Percentiles rank a stretch among this genome's conserved stretches.
phyloP scores from a whole-genome alignment of 2,329 filamentous ascomycete genomes.

The Exophiala phaeomuriformis region DNA sequence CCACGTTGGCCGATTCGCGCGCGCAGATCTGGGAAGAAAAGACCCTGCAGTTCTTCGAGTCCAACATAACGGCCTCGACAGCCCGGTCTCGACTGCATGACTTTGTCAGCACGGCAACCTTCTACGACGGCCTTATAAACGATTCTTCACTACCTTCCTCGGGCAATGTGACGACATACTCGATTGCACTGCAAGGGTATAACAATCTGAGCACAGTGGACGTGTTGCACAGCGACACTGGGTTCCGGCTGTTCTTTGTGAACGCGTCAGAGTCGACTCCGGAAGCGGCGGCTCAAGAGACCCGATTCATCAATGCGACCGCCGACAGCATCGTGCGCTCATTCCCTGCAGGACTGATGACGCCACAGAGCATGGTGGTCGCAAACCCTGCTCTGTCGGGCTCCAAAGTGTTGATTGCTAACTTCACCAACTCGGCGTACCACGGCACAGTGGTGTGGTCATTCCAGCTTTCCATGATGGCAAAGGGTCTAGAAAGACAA shows the following conservation, averaged over 20 bases:
- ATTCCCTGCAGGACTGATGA: conserved; percentile 54
- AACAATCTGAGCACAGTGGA: conserved; percentile 45
- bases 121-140: conserved; percentile 41
- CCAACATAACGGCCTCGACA: conserved; percentile 38
- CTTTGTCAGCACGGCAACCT: conserved; percentile 42
- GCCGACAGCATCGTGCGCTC: conserved; percentile 51
- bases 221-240: conserved; percentile 59
- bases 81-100: conserved; percentile 43
- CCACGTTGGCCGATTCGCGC: conserved; percentile 40
- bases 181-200: conserved; percentile 50
- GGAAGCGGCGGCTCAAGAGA: conserved; percentile 49
- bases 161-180: conserved; percentile 47
- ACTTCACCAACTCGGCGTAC: conserved; percentile 53
- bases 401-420: conserved; percentile 41
- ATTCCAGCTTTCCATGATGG: conserved; percentile 61
- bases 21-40: conserved; percentile 57
- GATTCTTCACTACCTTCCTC: conserved; percentile 34
- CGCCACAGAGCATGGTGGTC: conserved; percentile 50
- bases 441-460: conserved; percentile 60
- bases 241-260: conserved; percentile 56
- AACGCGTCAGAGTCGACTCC: conserved; percentile 43
- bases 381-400: conserved; percentile 55
- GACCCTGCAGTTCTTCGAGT: conserved; percentile 52
- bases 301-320: conserved; percentile 49
- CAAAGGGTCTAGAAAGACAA: conserved; percentile 52